Percentiles rank a stretch among this genome's conserved stretches.
Conservation (phyloP, 257 asterid genomes). For the Nicotiana benthamiana region DNA sequence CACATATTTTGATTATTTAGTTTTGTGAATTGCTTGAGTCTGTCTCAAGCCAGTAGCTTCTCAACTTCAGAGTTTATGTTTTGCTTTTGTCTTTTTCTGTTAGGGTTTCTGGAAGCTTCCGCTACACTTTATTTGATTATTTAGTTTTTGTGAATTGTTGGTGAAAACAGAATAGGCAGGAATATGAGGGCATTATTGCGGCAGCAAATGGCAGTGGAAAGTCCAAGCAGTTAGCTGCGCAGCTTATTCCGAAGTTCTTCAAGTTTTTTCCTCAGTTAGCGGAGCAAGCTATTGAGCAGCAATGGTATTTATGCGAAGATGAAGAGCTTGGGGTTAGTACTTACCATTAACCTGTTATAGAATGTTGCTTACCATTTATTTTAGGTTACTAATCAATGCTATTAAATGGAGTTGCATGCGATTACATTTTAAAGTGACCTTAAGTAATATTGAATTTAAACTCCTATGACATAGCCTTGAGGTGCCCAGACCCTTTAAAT, state of each 20-base stretch:
- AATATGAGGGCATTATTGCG: slow-evolving; percentile 74
- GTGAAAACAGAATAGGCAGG: slow-evolving; percentile 46
- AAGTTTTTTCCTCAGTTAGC: slow-evolving; percentile 69
- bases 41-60: slow-evolving; percentile 42
- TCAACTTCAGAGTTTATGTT: not conserved
- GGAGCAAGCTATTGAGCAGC: slow-evolving; percentile 83
- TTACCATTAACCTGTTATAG: no score
- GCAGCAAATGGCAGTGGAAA: slow-evolving; percentile 79
- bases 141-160: not conserved
- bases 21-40: not conserved
- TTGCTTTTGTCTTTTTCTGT: not conserved
- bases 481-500: no score
- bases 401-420: no score
- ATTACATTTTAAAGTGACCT: no score
- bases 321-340: slow-evolving; percentile 74
- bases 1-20: not conserved
- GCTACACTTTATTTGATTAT: not conserved
- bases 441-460: no score
- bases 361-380: no score
- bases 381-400: no score
- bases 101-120: not conserved
- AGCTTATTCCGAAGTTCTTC: slow-evolving; percentile 81
- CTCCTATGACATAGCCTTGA: no score
- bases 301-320: slow-evolving; percentile 65
- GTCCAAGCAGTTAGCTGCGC: slow-evolving; percentile 92